Conservation (phyloP, 108 stramenopile species). For the Asterionellopsis glacialis region DNA sequence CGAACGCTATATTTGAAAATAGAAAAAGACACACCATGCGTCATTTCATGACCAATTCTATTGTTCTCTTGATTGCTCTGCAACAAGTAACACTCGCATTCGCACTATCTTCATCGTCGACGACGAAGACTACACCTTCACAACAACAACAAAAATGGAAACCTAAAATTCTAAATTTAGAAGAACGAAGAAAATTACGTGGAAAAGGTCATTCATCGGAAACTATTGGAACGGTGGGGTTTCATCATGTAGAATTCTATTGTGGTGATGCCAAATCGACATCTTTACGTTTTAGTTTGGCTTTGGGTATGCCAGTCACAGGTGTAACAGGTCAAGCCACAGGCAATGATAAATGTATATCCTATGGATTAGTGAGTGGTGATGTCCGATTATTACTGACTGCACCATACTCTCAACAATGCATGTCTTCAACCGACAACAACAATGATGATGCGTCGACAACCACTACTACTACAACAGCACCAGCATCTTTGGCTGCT, state of each 20-base stretch:
- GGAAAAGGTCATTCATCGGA: slow-evolving; percentile 16
- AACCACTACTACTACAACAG: neutral
- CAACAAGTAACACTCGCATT: too few relatives aligned
- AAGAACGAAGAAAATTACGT: slow-evolving; percentile 14
- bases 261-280: slow-evolving; percentile 43
- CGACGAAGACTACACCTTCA: neutral
- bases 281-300: slow-evolving; percentile 38
- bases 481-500: slow-evolving; percentile 4
- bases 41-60: too few relatives aligned
- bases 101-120: too few relatives aligned
- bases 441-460: neutral
- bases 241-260: slow-evolving; percentile 70
- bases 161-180: slow-evolving; percentile 19
- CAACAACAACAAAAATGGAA: slow-evolving; percentile 13
- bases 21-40: too few relatives aligned
- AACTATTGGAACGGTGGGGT: slow-evolving; percentile 40
- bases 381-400: slow-evolving; percentile 25
- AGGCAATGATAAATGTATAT: slow-evolving; percentile 53
- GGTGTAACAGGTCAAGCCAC: slow-evolving; percentile 45
- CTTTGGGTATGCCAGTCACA: slow-evolving; percentile 48
- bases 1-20: too few relatives aligned
- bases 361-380: slow-evolving; percentile 50
- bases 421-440: slow-evolving; percentile 2
- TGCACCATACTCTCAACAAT: slow-evolving; percentile 24
- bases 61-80: too few relatives aligned